These are phyloP conservation scores for Alternaria arbusti DNA, from an alignment of 2,329 filamentous ascomycete species.

Conservation along the genomic window DNA sequence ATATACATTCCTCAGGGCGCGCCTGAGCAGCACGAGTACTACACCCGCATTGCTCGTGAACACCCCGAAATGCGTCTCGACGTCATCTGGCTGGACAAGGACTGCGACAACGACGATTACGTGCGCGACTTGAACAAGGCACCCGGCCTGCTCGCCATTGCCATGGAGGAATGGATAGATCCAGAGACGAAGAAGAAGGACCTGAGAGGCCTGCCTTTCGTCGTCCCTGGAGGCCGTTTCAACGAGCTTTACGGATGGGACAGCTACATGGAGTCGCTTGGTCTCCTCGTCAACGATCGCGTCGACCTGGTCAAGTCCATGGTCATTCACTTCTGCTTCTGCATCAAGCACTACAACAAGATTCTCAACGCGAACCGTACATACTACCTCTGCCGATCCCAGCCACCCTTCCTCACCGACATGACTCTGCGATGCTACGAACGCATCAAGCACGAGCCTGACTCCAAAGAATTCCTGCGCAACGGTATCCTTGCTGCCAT, in stretches of 20 bases:
- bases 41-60: conserved; percentile 77
- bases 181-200: conserved; percentile 72
- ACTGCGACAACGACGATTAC: conserved; percentile 77
- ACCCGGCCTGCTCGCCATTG: conserved; percentile 87
- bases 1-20: conserved; percentile 89
- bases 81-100: conserved; percentile 76
- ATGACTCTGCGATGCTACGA: conserved; percentile 96
- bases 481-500: conserved; percentile 86
- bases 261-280: conserved; percentile 97
- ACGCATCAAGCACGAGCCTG: conserved; percentile 85
- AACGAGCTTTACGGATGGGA: conserved; percentile 99
- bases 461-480: conserved; percentile 79
- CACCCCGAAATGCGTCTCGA: conserved; percentile 86
- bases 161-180: conserved; percentile 77
- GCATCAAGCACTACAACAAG: conserved; percentile 97
- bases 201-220: conserved; percentile 83
- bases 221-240: conserved; percentile 97
- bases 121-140: conserved; percentile 84
- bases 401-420: conserved; percentile 95
- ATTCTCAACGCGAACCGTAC: conserved; percentile 96
- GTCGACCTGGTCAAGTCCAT: conserved; percentile 90
- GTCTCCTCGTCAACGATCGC: conserved; percentile 83
- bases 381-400: conserved; percentile 92
- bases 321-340: conserved; percentile 97
- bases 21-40: conserved; percentile 89